A percentile compares a stretch with the other conserved stretches of the same genome.
These are phyloP conservation scores for Vicia villosa DNA, from an alignment of 306 rosid species.

Conservation along the genomic window DNA sequence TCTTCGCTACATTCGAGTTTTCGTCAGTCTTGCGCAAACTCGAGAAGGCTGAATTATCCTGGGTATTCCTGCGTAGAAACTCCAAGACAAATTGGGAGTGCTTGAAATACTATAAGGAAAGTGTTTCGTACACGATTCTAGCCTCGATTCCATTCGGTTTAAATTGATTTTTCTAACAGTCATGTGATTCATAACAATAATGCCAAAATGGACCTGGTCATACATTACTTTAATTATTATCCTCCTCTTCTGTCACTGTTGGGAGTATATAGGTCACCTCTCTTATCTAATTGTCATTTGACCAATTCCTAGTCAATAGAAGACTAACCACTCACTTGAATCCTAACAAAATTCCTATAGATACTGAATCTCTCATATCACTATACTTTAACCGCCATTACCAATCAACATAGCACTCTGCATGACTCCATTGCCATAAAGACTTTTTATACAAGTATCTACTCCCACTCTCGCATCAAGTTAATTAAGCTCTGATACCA, in stretches of 20 bases:
- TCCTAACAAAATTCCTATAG: neutral
- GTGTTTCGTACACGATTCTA: no score
- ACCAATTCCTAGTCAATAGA: neutral
- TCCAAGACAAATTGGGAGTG: no score
- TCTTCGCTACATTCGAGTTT: no score
- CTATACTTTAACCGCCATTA: neutral
- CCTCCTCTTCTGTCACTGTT: neutral
- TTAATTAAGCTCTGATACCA: neutral
- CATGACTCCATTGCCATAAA: neutral
- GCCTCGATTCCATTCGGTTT: no score
- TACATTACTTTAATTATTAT: neutral
- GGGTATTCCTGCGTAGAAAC: no score
- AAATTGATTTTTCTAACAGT: no score
- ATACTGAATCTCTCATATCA: neutral
- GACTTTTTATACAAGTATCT: neutral
- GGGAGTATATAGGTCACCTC: neutral
- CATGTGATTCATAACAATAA: neutral
- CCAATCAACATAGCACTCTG: neutral
- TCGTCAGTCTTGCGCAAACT: no score
- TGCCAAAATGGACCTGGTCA: constrained; percentile 4
- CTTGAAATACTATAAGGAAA: no score
- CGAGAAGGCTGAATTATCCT: no score
- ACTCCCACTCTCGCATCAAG: neutral
- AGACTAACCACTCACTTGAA: neutral
- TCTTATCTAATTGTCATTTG: neutral